phyloP scores from a whole-genome alignment of 2,329 filamentous ascomycete genomes.

The Xylariaceae sp. region DNA sequence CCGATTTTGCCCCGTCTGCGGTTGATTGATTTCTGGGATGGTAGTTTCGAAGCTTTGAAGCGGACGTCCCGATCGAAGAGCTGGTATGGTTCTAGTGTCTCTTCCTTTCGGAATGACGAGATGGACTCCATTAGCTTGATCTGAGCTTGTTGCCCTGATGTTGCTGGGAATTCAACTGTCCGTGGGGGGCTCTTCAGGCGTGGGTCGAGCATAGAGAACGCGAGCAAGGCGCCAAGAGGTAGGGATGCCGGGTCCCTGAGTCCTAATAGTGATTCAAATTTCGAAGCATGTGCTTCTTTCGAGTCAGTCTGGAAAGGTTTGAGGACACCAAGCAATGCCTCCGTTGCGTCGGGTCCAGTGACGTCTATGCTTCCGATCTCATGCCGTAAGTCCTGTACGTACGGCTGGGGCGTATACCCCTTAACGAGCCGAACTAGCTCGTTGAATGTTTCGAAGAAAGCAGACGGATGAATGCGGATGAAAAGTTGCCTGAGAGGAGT shows the following conservation, averaged over 20 bases:
- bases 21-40: constrained; percentile 77
- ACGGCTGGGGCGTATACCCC: constrained; percentile 55
- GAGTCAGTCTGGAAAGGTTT: constrained; percentile 40
- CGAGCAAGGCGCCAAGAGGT: constrained; percentile 63
- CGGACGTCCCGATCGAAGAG: constrained; percentile 67
- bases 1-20: constrained; percentile 60
- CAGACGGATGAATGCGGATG: constrained; percentile 76
- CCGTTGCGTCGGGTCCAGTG: constrained; percentile 67
- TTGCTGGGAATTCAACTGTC: constrained; percentile 39
- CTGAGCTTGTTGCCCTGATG: constrained; percentile 27
- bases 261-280: constrained; percentile 49
- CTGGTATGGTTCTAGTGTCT: constrained; percentile 39
- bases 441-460: constrained; percentile 65
- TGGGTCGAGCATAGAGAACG: constrained; percentile 72
- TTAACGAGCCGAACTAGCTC: constrained; percentile 54
- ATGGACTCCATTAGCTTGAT: constrained; percentile 51
- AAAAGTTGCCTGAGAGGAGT: constrained; percentile 47
- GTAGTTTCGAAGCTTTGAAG: constrained; percentile 57
- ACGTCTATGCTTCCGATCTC: constrained; percentile 58
- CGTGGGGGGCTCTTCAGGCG: constrained; percentile 72
- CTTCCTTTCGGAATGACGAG: constrained; percentile 62
- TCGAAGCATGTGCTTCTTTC: constrained; percentile 39
- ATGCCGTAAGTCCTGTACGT: constrained; percentile 63
- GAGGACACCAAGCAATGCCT: constrained; percentile 67
- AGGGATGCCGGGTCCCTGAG: constrained; percentile 65